These are phyloP conservation scores for Astragalus glycyphyllos DNA, from an alignment of 306 rosid genomes.

Conservation along the genomic window DNA sequence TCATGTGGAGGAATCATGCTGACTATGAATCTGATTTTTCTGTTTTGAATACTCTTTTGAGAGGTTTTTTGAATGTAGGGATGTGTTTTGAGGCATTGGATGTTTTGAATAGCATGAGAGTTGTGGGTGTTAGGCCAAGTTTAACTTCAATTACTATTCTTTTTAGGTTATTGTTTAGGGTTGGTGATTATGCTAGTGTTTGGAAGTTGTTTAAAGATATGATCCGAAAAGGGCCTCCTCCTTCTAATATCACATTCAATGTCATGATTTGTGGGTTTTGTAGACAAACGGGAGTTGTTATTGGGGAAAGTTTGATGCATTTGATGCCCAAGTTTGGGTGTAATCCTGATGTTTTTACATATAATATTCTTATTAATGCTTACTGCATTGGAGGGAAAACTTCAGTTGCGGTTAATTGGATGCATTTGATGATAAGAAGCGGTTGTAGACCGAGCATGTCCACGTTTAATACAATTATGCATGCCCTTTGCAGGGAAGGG, in stretches of 20 bases:
- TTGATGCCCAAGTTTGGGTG: conserved; percentile 24
- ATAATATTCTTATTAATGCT: conserved; percentile 20
- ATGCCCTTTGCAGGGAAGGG: conserved; percentile 34
- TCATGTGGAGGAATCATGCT: conserved; percentile 19
- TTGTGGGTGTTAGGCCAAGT: conserved; percentile 21
- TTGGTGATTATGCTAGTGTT: conserved; percentile 17
- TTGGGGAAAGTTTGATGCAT: conserved; percentile 27
- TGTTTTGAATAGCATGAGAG: conserved; percentile 25
- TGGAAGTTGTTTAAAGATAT: conserved; percentile 33
- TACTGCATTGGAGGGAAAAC: conserved; percentile 31
- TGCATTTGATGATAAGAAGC: background rate
- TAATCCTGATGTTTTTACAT: conserved; percentile 19
- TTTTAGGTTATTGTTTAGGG: conserved; percentile 25
- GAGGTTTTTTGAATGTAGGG: conserved; percentile 39
- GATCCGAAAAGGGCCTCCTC: conserved; percentile 19
- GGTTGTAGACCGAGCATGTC: conserved; percentile 19
- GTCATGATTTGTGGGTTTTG: conserved; percentile 26
- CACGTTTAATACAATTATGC: conserved; percentile 19
- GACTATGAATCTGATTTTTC: conserved; percentile 25
- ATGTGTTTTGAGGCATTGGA: conserved; percentile 28
- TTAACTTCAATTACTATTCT: conserved; percentile 20
- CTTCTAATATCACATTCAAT: background rate
- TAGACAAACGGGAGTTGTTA: conserved; percentile 8
- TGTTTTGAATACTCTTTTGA: conserved; percentile 21
- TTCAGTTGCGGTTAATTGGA: background rate